Evolutionary conservation across 768 basidiomycete genomes (phyloP).

Genomic region (Russula ochroleuca): DNA sequence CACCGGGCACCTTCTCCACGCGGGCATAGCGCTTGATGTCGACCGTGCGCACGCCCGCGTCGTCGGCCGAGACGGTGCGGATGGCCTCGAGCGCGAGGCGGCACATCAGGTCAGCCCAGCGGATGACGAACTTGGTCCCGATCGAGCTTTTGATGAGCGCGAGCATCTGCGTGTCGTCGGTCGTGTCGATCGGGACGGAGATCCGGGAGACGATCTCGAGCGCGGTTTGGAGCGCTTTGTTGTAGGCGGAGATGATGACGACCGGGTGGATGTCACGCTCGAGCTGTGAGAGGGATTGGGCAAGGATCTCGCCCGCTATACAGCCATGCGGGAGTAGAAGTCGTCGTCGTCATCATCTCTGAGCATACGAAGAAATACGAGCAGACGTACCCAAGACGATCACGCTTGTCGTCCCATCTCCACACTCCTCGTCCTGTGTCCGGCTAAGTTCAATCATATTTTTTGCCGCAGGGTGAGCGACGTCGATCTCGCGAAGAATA

Average conservation of each 20-base stretch:
- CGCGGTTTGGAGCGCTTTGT: constrained; percentile 90
- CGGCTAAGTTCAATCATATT: constrained; percentile 98
- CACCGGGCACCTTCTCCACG: constrained; percentile 96
- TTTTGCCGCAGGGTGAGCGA: constrained; percentile 97
- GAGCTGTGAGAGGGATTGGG: constrained; percentile 86
- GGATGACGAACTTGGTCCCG: constrained; percentile 94
- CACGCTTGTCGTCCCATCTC: constrained; percentile 96
- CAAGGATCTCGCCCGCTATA: constrained; percentile 92
- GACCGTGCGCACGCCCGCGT: constrained; percentile 76
- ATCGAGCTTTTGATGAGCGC: constrained; percentile 97
- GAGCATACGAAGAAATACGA: neutral
- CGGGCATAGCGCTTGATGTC: constrained; percentile 98
- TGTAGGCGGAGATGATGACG: constrained; percentile 97
- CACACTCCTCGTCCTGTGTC: constrained; percentile 98
- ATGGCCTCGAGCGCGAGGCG: constrained; percentile 89
- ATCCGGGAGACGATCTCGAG: constrained; percentile 84
- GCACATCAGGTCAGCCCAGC: constrained; percentile 99
- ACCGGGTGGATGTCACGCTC: constrained; percentile 98
- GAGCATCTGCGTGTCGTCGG: constrained; percentile 87
- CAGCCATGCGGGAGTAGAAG: neutral
- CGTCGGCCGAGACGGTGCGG: constrained; percentile 77
- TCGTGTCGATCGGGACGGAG: constrained; percentile 84
- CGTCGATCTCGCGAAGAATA: constrained; percentile 96
- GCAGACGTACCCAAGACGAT: constrained; percentile 81
- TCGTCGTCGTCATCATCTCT: neutral